Base-by-base conservation (phyloP, 345 rosid genomes). In the Arabidopsis thaliana region DNA sequence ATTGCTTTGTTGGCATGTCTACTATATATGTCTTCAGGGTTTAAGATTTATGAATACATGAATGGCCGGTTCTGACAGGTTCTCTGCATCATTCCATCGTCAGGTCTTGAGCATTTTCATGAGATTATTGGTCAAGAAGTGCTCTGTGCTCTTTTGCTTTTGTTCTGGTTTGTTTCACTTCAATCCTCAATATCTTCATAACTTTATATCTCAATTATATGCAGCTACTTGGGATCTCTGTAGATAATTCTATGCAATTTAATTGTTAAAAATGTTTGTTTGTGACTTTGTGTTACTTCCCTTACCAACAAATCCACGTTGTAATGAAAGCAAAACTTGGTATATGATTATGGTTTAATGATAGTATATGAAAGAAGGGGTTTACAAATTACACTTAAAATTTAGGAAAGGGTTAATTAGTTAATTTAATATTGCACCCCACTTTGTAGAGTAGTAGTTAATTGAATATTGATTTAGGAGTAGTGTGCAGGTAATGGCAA, bases 401-500 rank as follows among this genome's bases (percentile, higher is more conserved):
- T 46, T 59, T 37, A 23, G 66, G 38, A 68, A 77, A 70, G 80
- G 71, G 80, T 77, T 63, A 77, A 77, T 70, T 77, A 77, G 41
- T 7, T 46, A 36, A 69, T 2, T 62, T 53, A 63, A 69, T 45
- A 12, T 12, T 62, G 34, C 65, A 69, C 59, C 40, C 58, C 24
- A 61, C 24, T 45, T 52, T 53, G 33, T 76, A 37, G 40, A 36
- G 46, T 51, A 36, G 46, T 51, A 40, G 40, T 33, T 42, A 33
- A 63, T 24, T 16, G 25, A 59, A 59, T 28, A 28, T 40, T 61
- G 46, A 13, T 58, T 36, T 76, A 76, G 68, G 77, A 79, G 87
- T 86, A 90, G 46, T 75, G 87, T 42, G 78, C 32, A 7, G 98
- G 93, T 82, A 57, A 59, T 46, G 91, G 87, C 79, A 93, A 8